Percentiles rank a stretch among this genome's conserved stretches.
Conservation (phyloP, 2,329 filamentous ascomycete genomes). For the Aspergillus sp. region DNA sequence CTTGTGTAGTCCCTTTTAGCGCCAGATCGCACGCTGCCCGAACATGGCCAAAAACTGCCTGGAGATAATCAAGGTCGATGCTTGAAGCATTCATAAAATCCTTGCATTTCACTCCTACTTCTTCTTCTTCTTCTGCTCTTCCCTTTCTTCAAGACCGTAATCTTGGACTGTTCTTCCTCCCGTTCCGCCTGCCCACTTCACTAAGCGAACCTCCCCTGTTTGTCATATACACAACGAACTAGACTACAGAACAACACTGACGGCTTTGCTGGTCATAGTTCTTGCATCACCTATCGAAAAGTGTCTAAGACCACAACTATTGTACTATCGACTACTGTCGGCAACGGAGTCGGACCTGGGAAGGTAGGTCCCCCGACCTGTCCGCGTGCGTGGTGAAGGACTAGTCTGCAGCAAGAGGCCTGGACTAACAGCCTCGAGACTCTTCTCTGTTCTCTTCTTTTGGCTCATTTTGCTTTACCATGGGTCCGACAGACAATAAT, state of each 20-base stretch:
- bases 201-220: not conserved
- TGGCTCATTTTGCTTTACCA: slow-evolving; percentile 2
- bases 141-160: not conserved
- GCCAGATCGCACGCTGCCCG: slow-evolving; percentile 5
- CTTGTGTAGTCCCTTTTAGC: slow-evolving; percentile 5
- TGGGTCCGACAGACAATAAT: slow-evolving; percentile 14
- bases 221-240: not conserved
- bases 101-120: not conserved
- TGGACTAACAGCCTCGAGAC: slow-evolving; percentile 1
- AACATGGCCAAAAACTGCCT: not conserved
- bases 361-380: slow-evolving; percentile 7
- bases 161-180: not conserved
- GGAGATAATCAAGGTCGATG: not conserved
- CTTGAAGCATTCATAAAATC: not conserved
- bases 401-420: not conserved
- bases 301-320: no score
- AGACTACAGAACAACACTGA: no score
- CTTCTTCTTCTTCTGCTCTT: not conserved
- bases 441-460: not conserved
- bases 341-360: not conserved
- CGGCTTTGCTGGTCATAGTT: no score
- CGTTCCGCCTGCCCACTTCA: not conserved
- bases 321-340: no score
- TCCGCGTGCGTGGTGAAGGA: not conserved
- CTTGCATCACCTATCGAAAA: no score